Evolutionary conservation across 192 early-diverging fungal genomes (phyloP).

Genomic region (Umbelopsis ramanniana): DNA sequence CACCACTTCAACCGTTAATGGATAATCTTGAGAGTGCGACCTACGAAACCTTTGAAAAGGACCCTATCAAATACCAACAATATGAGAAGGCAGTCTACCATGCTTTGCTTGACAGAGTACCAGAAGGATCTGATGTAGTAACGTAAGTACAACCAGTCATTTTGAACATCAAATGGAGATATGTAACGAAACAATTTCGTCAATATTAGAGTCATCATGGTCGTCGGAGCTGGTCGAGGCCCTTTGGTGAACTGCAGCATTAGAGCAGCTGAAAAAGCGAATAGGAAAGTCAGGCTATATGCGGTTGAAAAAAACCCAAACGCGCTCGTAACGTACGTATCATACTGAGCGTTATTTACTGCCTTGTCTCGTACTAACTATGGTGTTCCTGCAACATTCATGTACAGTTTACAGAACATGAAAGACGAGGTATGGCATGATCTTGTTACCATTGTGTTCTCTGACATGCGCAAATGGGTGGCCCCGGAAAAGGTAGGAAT

Average conservation of each 20-base stretch:
- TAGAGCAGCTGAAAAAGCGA: neutral
- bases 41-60: constrained; percentile 96
- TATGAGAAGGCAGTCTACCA: constrained; percentile 77
- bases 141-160: constrained; percentile 34
- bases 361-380: too few species aligned
- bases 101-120: constrained; percentile 59
- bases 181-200: neutral
- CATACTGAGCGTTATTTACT: too few species aligned
- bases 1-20: constrained; percentile 88
- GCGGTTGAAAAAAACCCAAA: constrained; percentile 98
- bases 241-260: constrained; percentile 90
- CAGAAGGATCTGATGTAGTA: constrained; percentile 52
- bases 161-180: neutral
- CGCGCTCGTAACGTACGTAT: constrained; percentile 79
- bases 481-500: constrained; percentile 62
- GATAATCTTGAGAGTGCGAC: constrained; percentile 93
- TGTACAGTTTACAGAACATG: constrained; percentile 69
- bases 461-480: constrained; percentile 90
- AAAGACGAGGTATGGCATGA: constrained; percentile 81
- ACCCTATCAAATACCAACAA: constrained; percentile 90
- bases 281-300: constrained; percentile 61
- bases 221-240: constrained; percentile 95
- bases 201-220: constrained; percentile 73
- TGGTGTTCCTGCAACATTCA: too few species aligned
- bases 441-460: constrained; percentile 79